These are phyloP conservation scores for Ceratocystis albifundus DNA, from an alignment of 2,329 filamentous ascomycete species.

Conservation along the genomic window DNA sequence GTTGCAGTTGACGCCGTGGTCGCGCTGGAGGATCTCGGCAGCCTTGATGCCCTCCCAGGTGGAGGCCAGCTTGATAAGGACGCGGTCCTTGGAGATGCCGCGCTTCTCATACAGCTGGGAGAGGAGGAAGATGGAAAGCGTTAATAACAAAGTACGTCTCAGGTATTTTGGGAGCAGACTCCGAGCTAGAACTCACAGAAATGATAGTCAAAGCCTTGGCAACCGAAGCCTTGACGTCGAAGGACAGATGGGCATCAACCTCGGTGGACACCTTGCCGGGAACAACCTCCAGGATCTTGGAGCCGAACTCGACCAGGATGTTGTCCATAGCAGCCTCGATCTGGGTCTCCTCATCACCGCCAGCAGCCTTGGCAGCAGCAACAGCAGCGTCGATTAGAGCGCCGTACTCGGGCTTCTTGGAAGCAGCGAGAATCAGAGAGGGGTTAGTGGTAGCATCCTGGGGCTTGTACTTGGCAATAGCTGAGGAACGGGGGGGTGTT, in stretches of 20 bases:
- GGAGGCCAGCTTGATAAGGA: slow-evolving; percentile 97
- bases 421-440: slow-evolving; percentile 92
- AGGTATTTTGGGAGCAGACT: neutral
- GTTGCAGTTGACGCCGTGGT: slow-evolving; percentile 97
- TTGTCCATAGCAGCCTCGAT: slow-evolving; percentile 84
- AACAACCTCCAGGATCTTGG: slow-evolving; percentile 91
- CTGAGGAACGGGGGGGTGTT: slow-evolving; percentile 38
- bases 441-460: slow-evolving; percentile 99
- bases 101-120: slow-evolving; percentile 80
- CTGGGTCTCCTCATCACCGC: slow-evolving; percentile 60
- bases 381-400: slow-evolving; percentile 80
- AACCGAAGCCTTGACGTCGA: slow-evolving; percentile 83
- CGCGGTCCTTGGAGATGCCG: slow-evolving; percentile 83
- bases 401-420: slow-evolving; percentile 96
- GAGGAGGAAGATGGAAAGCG: slow-evolving; percentile 14
- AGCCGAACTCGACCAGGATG: slow-evolving; percentile 94
- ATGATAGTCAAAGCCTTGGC: slow-evolving; percentile 97
- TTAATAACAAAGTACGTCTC: neutral
- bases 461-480: slow-evolving; percentile 99
- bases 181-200: slow-evolving; percentile 48
- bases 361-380: slow-evolving; percentile 69
- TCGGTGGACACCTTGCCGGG: slow-evolving; percentile 98
- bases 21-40: slow-evolving; percentile 86
- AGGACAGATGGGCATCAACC: slow-evolving; percentile 92
- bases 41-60: slow-evolving; percentile 99